Evolutionary conservation across 2,329 filamentous ascomycete species (phyloP).

Genomic region (Colletotrichum tabaci): DNA sequence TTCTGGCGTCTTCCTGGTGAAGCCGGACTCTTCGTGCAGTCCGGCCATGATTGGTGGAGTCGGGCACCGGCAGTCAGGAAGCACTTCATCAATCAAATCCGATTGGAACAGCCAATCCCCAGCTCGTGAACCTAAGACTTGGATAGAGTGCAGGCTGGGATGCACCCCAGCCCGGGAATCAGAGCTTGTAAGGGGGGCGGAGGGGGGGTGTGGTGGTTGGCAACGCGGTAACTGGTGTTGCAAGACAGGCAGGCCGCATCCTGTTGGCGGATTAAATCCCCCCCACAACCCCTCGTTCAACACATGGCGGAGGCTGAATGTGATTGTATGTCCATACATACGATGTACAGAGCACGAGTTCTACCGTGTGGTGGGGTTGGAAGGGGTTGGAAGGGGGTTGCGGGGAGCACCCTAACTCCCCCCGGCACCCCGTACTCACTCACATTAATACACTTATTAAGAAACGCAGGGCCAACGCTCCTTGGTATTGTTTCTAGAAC

Average conservation of each 20-base stretch:
- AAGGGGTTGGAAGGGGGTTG: background rate
- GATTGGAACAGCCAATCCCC: slow-evolving; percentile 28
- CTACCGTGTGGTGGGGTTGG: background rate
- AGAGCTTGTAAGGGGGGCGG: background rate
- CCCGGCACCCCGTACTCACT: too few species aligned
- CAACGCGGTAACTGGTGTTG: slow-evolving; percentile 8
- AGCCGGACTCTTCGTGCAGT: background rate
- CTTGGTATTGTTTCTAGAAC: slow-evolving; percentile 11
- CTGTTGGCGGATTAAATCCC: slow-evolving; percentile 38
- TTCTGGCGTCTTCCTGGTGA: background rate
- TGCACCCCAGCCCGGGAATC: slow-evolving; percentile 2
- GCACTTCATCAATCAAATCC: slow-evolving; percentile 18
- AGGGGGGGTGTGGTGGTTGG: background rate
- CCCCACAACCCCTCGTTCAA: background rate
- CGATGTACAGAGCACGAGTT: background rate
- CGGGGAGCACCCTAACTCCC: background rate
- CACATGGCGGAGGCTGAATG: background rate
- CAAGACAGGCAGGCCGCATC: slow-evolving; percentile 2
- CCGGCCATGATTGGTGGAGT: slow-evolving; percentile 27
- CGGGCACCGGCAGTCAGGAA: slow-evolving; percentile 14
- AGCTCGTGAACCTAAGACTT: slow-evolving; percentile 17
- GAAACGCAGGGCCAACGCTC: background rate
- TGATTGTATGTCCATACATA: background rate
- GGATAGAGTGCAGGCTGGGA: slow-evolving; percentile 3
- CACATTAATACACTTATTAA: background rate